Conservation (phyloP, 345 rosid species). For the Salix brachista region DNA sequence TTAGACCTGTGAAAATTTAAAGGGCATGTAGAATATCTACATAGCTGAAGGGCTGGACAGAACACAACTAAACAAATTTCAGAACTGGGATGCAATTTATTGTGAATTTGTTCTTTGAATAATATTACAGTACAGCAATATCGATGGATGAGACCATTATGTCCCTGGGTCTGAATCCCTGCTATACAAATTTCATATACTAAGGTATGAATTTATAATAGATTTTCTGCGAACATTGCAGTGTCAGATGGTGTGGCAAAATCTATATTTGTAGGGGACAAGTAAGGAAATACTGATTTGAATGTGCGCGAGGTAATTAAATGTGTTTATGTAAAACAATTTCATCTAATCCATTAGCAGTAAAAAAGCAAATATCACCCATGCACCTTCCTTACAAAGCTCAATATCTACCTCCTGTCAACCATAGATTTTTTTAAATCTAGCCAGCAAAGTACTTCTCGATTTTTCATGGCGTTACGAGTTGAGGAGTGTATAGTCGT, state of each 20-base stretch:
- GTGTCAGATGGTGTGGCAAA: neutral
- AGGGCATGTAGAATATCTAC: too few species aligned
- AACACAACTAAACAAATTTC: too few species aligned
- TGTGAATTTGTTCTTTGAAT: too few species aligned
- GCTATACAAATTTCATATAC: too few species aligned
- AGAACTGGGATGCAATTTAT: too few species aligned
- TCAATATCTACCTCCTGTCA: neutral
- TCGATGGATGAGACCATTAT: too few species aligned
- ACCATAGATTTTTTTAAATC: neutral
- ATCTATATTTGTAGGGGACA: neutral
- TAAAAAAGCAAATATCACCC: neutral
- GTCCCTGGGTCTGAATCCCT: too few species aligned
- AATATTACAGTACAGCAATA: too few species aligned
- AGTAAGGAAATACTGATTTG: neutral
- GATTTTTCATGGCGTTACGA: neutral
- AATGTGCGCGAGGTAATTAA: neutral
- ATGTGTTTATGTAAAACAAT: neutral
- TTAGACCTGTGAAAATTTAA: too few species aligned
- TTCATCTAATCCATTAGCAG: neutral
- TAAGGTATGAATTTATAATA: too few species aligned
- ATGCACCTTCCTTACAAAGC: neutral
- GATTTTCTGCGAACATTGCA: too few species aligned
- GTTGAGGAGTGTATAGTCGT: neutral
- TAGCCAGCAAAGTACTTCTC: neutral
- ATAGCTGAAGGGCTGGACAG: too few species aligned